Evolutionary conservation across 179 eudicot species (phyloP), one percentile per base, ranked within the genome.

Genomic region (Patellifolia procumbens): DNA sequence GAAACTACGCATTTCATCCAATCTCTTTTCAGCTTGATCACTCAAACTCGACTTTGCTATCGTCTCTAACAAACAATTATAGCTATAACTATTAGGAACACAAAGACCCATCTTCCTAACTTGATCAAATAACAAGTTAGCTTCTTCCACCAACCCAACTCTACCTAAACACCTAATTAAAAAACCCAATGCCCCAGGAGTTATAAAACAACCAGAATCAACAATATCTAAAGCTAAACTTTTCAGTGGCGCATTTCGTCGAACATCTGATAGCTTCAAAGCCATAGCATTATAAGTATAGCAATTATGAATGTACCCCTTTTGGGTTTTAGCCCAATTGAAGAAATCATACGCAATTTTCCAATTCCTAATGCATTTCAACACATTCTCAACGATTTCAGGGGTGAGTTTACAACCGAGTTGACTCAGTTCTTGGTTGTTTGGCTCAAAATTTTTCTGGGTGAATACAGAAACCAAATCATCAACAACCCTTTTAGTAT

Each of bases 151-250:
- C 74, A 91, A 74, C 5, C 94, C 94, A 11, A 80, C 82, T 69
- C 76, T 79, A n/a, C 94, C 98, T 80, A 93, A 88, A 82, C 97
- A 90, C 86, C 98, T 87, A 59, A 93, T 56, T 64, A 91, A 83
- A 78, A 82, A 93, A 20, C 97, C 98, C 80, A 93, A 83, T 56
- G 89, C 92, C 29, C 97, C 97, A 12, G 98, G 86, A 55, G 85
- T 61, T 85, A 90, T 81, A 64, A 10, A 79, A 79, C 88, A 86
- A 59, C 76, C 72, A 2, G 85, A 79, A 6, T 79, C 78, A 12
- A 85, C 32, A 26, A 93, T 8, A 32, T 84, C 84, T 5, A 37
- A 49, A 24, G 79, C 81, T 7, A 91, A 83, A 43, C 15, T 70
- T 42, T 80, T 88, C 85, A 93, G 75, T 63, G 81, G 74, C 86